Percentiles rank a stretch among this genome's conserved stretches.
Conservation (phyloP, 208 protist species). For the Acanthamoeba quina region DNA sequence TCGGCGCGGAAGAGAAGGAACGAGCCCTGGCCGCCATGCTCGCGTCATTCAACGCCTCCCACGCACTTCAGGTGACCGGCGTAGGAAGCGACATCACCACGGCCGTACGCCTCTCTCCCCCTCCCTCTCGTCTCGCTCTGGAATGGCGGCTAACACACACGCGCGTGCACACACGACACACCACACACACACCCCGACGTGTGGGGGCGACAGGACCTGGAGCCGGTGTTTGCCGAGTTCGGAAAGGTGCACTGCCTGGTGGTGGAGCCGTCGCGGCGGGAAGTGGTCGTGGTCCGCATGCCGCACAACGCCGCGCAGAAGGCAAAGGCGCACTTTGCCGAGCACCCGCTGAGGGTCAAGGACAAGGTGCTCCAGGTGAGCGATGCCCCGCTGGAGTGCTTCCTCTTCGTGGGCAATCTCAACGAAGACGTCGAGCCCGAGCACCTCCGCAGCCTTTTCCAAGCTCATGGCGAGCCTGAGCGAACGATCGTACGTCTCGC, state of each 20-base stretch:
- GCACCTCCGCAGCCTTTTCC: conserved; percentile 9
- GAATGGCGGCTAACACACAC: not conserved
- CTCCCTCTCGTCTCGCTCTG: not conserved
- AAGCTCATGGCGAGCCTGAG: not conserved
- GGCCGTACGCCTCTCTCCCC: not conserved
- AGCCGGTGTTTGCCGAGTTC: not conserved
- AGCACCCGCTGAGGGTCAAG: not conserved
- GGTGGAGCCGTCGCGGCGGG: conserved; percentile 6
- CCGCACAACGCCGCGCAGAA: not conserved
- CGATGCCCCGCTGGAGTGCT: not conserved
- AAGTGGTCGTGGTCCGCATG: not conserved
- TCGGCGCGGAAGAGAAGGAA: not conserved
- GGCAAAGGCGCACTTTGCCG: conserved; percentile 6
- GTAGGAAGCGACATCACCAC: not conserved
- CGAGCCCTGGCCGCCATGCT: conserved; percentile 2
- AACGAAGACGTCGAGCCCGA: conserved; percentile 23
- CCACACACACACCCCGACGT: not conserved
- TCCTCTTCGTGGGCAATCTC: conserved; percentile 63
- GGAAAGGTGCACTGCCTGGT: not conserved
- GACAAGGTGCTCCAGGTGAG: not conserved
- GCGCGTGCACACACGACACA: too few species aligned
- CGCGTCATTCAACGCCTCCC: conserved; percentile 1
- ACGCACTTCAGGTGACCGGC: not conserved
- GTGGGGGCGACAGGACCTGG: not conserved
- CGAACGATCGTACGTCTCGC: not conserved